Evolutionary conservation across 2,329 filamentous ascomycete genomes (phyloP).

Genomic region (Trichoderma polysporum): DNA sequence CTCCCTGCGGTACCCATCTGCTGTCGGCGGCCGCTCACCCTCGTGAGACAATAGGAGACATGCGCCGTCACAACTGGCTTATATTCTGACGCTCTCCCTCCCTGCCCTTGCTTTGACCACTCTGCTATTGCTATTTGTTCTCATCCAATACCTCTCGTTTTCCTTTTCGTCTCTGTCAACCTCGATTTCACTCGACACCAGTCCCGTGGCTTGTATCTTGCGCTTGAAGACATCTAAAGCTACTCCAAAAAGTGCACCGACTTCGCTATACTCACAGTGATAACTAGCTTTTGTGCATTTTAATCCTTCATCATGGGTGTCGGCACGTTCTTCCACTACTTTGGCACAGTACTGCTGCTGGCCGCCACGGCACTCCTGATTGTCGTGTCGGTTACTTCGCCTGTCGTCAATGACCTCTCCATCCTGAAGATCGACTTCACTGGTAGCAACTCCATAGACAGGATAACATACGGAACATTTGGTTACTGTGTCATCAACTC

Average conservation of each 20-base stretch:
- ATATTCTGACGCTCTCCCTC: conserved; percentile 20
- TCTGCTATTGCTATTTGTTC: background rate
- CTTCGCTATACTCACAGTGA: background rate
- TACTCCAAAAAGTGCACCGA: background rate
- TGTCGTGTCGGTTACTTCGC: conserved; percentile 58
- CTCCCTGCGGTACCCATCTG: conserved; percentile 11
- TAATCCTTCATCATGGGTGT: conserved; percentile 43
- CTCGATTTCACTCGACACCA: background rate
- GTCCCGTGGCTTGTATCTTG: background rate
- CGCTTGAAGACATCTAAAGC: background rate
- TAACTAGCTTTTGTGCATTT: background rate
- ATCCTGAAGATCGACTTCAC: conserved; percentile 54
- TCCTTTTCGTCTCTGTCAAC: background rate
- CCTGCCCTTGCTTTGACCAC: conserved; percentile 8
- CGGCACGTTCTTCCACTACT: conserved; percentile 53
- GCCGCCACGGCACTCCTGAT: conserved; percentile 55
- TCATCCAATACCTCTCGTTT: conserved; percentile 7
- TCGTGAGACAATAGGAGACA: conserved; percentile 19
- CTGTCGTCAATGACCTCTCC: conserved; percentile 55
- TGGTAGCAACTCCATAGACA: conserved; percentile 30
- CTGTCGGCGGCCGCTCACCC: conserved; percentile 17
- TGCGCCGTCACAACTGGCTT: conserved; percentile 16
- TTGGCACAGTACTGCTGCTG: conserved; percentile 59
- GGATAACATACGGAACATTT: conserved; percentile 59
- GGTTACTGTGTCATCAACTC: conserved; percentile 50